Conservation (phyloP, 73 alveolate genomes). For the Paramecium octaurelia region DNA sequence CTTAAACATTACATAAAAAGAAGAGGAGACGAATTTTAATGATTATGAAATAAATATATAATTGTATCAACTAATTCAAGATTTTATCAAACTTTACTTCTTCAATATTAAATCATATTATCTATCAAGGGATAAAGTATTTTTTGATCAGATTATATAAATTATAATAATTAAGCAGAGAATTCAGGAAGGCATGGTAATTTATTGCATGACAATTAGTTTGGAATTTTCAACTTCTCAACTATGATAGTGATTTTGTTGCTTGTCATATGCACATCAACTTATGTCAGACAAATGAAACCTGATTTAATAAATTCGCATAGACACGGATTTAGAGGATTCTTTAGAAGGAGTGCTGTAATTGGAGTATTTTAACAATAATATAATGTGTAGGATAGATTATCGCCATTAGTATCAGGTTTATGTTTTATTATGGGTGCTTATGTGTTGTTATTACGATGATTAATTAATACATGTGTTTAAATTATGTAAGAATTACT, state of each 20-base stretch:
- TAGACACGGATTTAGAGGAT: conserved; percentile 43
- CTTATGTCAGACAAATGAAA: conserved; percentile 24
- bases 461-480: background rate
- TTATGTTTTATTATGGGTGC: conserved; percentile 29
- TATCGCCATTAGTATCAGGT: conserved; percentile 21
- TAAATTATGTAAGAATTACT: background rate
- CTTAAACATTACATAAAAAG: conserved; percentile 14
- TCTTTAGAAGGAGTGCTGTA: conserved; percentile 43
- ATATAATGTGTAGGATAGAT: background rate
- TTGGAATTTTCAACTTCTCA: conserved; percentile 7
- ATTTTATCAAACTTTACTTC: background rate
- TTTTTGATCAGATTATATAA: background rate
- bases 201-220: background rate
- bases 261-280: background rate
- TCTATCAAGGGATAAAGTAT: background rate
- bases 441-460: background rate
- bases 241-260: conserved; percentile 7
- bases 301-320: conserved; percentile 20
- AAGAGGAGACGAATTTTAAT: conserved; percentile 36
- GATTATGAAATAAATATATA: background rate
- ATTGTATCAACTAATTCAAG: background rate
- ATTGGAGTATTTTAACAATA: background rate
- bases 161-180: background rate
- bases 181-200: background rate
- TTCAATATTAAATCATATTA: background rate